These are phyloP conservation scores for Podospora appendiculata DNA, from an alignment of 495 filamentous ascomycete species.

Conservation along the genomic window DNA sequence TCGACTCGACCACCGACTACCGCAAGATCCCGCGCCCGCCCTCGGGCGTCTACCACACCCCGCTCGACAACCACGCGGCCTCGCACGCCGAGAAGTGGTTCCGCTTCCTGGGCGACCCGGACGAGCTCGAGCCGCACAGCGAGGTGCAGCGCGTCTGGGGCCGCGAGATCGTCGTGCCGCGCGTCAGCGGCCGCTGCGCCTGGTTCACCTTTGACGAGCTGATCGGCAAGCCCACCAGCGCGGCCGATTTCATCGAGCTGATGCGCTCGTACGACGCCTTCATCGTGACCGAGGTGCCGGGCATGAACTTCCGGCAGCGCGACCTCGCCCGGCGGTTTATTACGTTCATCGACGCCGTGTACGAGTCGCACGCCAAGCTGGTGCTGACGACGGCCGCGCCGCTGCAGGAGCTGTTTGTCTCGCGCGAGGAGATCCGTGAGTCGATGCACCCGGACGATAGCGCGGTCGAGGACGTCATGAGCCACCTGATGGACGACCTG, in stretches of 20 bases:
- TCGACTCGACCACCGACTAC: slow-evolving; percentile 94
- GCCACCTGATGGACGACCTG: slow-evolving; percentile 88
- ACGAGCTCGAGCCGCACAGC: slow-evolving; percentile 65
- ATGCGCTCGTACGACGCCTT: slow-evolving; percentile 88
- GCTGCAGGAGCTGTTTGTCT: slow-evolving; percentile 79
- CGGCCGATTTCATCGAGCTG: slow-evolving; percentile 92
- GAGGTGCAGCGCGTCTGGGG: slow-evolving; percentile 90
- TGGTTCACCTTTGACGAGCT: slow-evolving; percentile 87
- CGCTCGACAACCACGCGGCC: slow-evolving; percentile 66
- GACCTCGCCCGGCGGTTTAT: slow-evolving; percentile 92
- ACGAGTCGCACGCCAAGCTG: slow-evolving; percentile 81
- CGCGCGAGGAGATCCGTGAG: slow-evolving; percentile 62
- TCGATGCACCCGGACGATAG: slow-evolving; percentile 34
- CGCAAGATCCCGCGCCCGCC: slow-evolving; percentile 91
- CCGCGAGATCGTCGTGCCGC: slow-evolving; percentile 76
- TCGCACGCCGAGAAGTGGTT: slow-evolving; percentile 93
- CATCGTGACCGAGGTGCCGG: slow-evolving; percentile 82
- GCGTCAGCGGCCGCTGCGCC: slow-evolving; percentile 79
- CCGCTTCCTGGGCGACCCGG: slow-evolving; percentile 77
- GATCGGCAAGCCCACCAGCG: slow-evolving; percentile 77
- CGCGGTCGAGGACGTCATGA: slow-evolving; percentile 71
- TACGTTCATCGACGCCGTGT: slow-evolving; percentile 93
- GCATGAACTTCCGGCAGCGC: slow-evolving; percentile 79
- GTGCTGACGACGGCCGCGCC: slow-evolving; percentile 86
- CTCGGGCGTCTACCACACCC: slow-evolving; percentile 82